Evolutionary conservation across 768 basidiomycete genomes (phyloP).

Genomic region (Pleurotus tuoliensis): DNA sequence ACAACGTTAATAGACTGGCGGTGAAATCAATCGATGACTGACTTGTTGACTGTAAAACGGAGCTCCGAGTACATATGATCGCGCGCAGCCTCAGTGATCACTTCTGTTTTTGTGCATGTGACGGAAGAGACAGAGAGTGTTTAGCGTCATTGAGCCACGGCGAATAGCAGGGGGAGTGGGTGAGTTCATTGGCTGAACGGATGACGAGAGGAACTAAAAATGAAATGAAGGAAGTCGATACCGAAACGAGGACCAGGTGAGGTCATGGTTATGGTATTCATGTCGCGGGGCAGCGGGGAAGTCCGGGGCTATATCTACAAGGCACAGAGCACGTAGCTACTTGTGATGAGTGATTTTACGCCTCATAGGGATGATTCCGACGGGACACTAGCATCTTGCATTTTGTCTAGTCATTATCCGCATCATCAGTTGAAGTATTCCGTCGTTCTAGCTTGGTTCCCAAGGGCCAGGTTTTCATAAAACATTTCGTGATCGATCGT

Average conservation of each 20-base stretch:
- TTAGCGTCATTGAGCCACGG: not conserved
- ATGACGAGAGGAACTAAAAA: not conserved
- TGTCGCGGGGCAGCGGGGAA: not conserved
- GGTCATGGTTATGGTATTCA: not conserved
- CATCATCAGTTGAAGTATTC: not conserved
- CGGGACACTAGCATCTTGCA: not conserved
- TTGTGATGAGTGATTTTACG: not conserved
- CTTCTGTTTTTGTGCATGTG: too few species aligned
- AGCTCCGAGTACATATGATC: too few species aligned
- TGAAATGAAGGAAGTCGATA: not conserved
- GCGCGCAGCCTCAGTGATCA: too few species aligned
- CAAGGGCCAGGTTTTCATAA: constrained; percentile 1
- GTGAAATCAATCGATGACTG: too few species aligned
- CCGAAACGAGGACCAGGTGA: constrained; percentile 1
- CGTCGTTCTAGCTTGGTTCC: not conserved
- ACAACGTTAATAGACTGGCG: too few species aligned
- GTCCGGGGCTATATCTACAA: not conserved
- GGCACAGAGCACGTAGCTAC: not conserved
- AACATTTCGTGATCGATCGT: constrained; percentile 4
- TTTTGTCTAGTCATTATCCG: not conserved
- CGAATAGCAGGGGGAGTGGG: not conserved
- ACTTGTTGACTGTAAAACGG: too few species aligned
- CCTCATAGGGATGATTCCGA: not conserved
- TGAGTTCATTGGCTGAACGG: not conserved
- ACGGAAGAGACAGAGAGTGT: too few species aligned